Evolutionary conservation across 2,329 filamentous ascomycete genomes (phyloP).

Genomic region (Neophaeococcomyces aloes): DNA sequence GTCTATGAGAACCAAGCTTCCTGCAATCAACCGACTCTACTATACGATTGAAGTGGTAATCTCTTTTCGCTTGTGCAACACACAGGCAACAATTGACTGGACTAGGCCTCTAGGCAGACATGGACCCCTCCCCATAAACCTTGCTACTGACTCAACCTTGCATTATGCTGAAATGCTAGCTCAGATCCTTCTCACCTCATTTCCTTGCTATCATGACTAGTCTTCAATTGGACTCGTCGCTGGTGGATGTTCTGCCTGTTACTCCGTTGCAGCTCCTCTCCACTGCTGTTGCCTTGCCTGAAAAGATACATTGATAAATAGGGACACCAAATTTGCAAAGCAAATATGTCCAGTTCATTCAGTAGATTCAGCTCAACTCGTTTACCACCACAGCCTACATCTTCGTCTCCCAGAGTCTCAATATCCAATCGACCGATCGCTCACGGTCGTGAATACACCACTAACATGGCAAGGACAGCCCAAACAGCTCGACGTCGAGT

Average conservation of each 20-base stretch:
- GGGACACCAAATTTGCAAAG: neutral
- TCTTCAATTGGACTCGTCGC: neutral
- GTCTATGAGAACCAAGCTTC: too few relatives aligned
- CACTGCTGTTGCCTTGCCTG: constrained; percentile 6
- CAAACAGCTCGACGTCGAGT: constrained; percentile 1
- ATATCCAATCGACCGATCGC: neutral
- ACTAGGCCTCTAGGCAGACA: constrained; percentile 1
- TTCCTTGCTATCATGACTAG: neutral
- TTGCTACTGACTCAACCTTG: neutral
- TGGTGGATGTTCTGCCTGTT: neutral
- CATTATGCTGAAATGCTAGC: neutral
- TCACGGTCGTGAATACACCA: neutral
- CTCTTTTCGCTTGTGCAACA: neutral
- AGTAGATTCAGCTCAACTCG: too few relatives aligned
- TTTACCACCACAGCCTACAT: too few relatives aligned
- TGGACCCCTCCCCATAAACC: neutral
- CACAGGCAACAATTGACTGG: constrained; percentile 2
- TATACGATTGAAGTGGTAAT: neutral
- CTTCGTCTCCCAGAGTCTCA: too few relatives aligned
- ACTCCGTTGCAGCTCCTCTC: neutral
- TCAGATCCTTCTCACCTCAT: neutral
- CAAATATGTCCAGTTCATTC: too few relatives aligned
- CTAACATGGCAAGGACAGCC: neutral
- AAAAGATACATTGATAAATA: neutral
- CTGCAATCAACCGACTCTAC: too few relatives aligned